Evolutionary conservation across 2,329 filamentous ascomycete species (phyloP), one percentile per base, ranked within the genome.

Genomic region (Talaromyces piceae): DNA sequence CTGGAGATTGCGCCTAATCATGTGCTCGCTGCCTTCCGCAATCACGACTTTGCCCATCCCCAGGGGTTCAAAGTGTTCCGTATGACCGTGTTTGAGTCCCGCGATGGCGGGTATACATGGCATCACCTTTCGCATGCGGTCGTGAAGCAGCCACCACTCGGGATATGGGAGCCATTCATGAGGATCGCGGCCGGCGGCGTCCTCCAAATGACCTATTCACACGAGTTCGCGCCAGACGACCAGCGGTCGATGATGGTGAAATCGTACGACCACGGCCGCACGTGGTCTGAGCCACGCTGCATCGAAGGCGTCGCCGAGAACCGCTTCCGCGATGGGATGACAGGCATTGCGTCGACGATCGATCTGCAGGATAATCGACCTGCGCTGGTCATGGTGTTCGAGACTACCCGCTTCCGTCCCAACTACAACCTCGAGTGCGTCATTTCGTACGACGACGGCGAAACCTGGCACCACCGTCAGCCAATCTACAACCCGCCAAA

Each of bases 151-250:
- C 60, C 68, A 0, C 61, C 63, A 0, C 50, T 65, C 8, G 75
- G 75, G 0, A 61, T 77, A 16, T 77, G 75, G 75, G 75, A 77
- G 57, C 75, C 75, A 0, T 77, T 77, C 52, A 73, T 77, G 68
- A 66, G 73, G 1, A 53, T 71, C 12, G 66, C 67, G 12, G 56
- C 58, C 9, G 53, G 54, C 2, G 66, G 67, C 45, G 70, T 72
- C 53, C 61, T 76, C 1, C 72, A 76, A 54, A 59, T 76, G 54
- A 73, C 67, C 12, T 77, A 70, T 56, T 76, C 73, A 22, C 67
- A 72, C 51, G 74, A 77, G 59, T 71, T 72, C 28, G 71, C 72
- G 4, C 62, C 55, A 12, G 64, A 73, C 52, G 70, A 77, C 54
- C 75, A 77, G 61, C 72, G 75, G 56, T 76, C 74, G 8, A 77